phyloP scores from a whole-genome alignment of 1,284 basidiomycete genomes.

The Pterula multifida region DNA sequence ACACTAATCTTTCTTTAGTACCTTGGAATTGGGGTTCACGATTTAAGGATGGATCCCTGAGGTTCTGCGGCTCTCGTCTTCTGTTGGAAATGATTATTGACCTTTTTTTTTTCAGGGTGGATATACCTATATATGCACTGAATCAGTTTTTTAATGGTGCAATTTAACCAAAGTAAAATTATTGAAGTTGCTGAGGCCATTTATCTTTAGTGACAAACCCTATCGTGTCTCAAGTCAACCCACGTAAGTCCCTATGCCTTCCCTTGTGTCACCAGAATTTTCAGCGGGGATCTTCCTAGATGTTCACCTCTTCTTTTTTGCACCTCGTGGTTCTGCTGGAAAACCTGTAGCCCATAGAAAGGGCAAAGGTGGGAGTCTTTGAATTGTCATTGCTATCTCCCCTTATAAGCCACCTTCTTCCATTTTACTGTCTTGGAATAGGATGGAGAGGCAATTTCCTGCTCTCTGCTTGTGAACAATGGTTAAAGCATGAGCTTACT shows the following conservation, averaged over 20 bases:
- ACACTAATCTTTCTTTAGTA: neutral
- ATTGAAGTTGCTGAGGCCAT: slow-evolving; percentile 1
- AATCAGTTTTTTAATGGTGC: slow-evolving; percentile 88
- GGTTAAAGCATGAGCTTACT: slow-evolving; percentile 86
- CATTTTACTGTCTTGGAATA: slow-evolving; percentile 17
- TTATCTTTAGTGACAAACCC: slow-evolving; percentile 72
- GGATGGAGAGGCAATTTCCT: slow-evolving; percentile 96
- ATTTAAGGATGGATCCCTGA: slow-evolving; percentile 85
- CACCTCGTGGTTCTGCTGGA: slow-evolving; percentile 86
- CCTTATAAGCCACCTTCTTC: neutral
- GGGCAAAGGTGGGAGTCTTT: slow-evolving; percentile 59
- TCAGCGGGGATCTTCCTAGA: slow-evolving; percentile 58
- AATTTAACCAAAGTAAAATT: neutral
- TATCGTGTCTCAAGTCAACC: slow-evolving; percentile 93
- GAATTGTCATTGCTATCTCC: neutral
- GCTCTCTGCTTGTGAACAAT: slow-evolving; percentile 84
- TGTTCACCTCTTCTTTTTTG: slow-evolving; percentile 97
- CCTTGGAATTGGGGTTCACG: slow-evolving; percentile 94
- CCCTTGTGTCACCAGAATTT: neutral
- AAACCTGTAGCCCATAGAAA: slow-evolving; percentile 87
- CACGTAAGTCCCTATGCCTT: slow-evolving; percentile 19
- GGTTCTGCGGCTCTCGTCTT: slow-evolving; percentile 26
- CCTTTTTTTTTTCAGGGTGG: slow-evolving; percentile 42
- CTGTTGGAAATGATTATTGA: neutral
- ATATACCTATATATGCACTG: slow-evolving; percentile 87